These are phyloP conservation scores for Neobulgaria alba DNA, from an alignment of 2,329 filamentous ascomycete genomes.

Conservation along the genomic window DNA sequence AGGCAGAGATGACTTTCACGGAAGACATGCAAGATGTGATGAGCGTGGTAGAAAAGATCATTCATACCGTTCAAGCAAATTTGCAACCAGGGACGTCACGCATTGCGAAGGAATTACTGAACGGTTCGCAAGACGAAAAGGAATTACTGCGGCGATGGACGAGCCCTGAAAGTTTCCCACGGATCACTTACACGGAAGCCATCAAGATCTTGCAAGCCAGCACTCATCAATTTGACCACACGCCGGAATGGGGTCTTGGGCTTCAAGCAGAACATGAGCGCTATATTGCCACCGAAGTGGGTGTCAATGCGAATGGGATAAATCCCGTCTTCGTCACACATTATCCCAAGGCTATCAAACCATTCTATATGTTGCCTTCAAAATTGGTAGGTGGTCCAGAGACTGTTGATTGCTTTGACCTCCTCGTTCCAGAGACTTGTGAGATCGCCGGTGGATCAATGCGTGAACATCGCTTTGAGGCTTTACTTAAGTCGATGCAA, in stretches of 20 bases:
- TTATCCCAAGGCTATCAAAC: slow-evolving; percentile 83
- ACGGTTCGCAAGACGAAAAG: slow-evolving; percentile 15
- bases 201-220: slow-evolving; percentile 59
- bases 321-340: slow-evolving; percentile 83
- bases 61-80: slow-evolving; percentile 47
- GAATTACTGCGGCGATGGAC: slow-evolving; percentile 66
- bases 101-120: slow-evolving; percentile 44
- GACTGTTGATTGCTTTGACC: slow-evolving; percentile 64
- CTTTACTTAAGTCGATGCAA: slow-evolving; percentile 52
- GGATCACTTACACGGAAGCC: slow-evolving; percentile 75
- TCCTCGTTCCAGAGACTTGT: slow-evolving; percentile 59
- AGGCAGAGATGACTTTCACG: slow-evolving; percentile 79
- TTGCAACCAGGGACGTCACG: slow-evolving; percentile 29
- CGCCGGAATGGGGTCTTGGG: slow-evolving; percentile 62
- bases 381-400: slow-evolving; percentile 11
- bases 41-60: slow-evolving; percentile 69
- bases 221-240: slow-evolving; percentile 52
- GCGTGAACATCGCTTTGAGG: slow-evolving; percentile 55
- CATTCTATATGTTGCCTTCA: slow-evolving; percentile 76
- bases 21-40: slow-evolving; percentile 63
- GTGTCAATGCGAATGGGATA: slow-evolving; percentile 19
- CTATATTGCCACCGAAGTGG: slow-evolving; percentile 63
- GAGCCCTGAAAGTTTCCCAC: slow-evolving; percentile 60
- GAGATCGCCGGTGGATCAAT: slow-evolving; percentile 64
- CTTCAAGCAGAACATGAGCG: slow-evolving; percentile 90